Conservation (phyloP, 192 early-diverging fungal species). For the Funneliformis geosporum region DNA sequence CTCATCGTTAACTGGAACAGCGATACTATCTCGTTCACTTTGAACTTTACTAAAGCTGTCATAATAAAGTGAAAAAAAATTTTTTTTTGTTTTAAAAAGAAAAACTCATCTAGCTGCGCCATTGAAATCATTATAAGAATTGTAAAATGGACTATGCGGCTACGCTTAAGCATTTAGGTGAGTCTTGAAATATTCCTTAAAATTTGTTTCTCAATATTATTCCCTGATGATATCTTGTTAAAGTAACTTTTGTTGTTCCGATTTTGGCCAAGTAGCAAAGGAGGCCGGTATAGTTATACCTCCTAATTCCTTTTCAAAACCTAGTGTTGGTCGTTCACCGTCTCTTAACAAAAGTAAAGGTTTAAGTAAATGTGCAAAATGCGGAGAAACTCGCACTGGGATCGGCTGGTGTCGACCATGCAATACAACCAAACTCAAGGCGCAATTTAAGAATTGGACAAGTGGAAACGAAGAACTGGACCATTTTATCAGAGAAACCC, state of each 20-base stretch:
- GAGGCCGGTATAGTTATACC: slow-evolving; percentile 12
- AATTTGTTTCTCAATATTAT: neutral
- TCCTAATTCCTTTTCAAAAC: neutral
- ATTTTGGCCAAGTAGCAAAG: slow-evolving; percentile 2
- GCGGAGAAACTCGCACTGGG: neutral
- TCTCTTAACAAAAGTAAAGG: neutral
- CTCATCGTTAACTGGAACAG: neutral
- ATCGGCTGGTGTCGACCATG: slow-evolving; percentile 27
- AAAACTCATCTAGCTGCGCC: neutral
- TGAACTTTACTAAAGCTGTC: neutral
- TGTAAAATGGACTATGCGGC: neutral
- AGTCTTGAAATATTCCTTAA: too few relatives aligned
- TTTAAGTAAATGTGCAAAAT: slow-evolving; percentile 12
- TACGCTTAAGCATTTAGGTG: neutral
- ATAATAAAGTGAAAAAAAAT: neutral
- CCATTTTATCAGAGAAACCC: slow-evolving; percentile 19
- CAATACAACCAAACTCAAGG: neutral
- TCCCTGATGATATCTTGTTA: neutral
- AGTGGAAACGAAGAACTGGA: slow-evolving; percentile 23
- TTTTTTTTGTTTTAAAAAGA: neutral
- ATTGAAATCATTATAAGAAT: neutral
- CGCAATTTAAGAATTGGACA: slow-evolving; percentile 18
- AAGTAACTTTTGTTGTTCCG: neutral
- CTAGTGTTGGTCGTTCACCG: neutral
- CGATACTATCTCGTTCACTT: neutral